Evolutionary conservation across 2,329 filamentous ascomycete species (phyloP), one percentile per base, ranked within the genome.

Genomic region (Aphanocladium album): DNA sequence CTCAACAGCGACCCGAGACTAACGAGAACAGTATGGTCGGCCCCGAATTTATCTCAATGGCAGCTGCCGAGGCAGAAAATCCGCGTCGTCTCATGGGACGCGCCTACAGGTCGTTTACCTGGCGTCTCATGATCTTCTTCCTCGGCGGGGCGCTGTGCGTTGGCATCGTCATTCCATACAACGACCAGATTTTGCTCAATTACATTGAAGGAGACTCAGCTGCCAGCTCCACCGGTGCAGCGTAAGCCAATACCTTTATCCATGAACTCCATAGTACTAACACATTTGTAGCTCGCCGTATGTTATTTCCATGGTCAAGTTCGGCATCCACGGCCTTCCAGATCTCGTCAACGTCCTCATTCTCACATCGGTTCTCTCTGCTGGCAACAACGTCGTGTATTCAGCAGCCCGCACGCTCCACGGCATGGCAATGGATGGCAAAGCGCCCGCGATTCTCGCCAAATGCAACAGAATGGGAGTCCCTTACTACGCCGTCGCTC

Each of bases 41-140:
- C 0, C 84, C 84, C 0, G 85, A 88, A 66, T 87, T 86, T 65
- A 80, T 88, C 37, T 75, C 77, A 5, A 82, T 81, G 61, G 88
- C 87, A 0, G 84, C 89, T 11, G 87, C 86, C 41, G 86, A 89
- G 70, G 79, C 84, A 0, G 76, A 85, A 62, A 82, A 85, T 62
- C 85, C 85, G 0, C 78, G 84, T 2, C 71, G 71, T 9, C 79
- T 81, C 30, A 79, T 90, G 52, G 23, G n/a, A 69, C 86, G 86
- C 12, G 63, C 60, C 2, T 73, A 82, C 65, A 83, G 83, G 16
- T 79, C 79, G 47, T 86, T 86, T 70, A 82, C 80, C 16, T 88
- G 64, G 37, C 65, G 67, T 51, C 64, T 69, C 58, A 57, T 64
- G 19, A 68, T 81, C 1, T 89, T 90, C 73, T 90, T 89, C 73